Percentiles rank a stretch among this genome's conserved stretches.
Conservation (phyloP, 208 protist genomes). For the Trypanosoma rangeli region DNA sequence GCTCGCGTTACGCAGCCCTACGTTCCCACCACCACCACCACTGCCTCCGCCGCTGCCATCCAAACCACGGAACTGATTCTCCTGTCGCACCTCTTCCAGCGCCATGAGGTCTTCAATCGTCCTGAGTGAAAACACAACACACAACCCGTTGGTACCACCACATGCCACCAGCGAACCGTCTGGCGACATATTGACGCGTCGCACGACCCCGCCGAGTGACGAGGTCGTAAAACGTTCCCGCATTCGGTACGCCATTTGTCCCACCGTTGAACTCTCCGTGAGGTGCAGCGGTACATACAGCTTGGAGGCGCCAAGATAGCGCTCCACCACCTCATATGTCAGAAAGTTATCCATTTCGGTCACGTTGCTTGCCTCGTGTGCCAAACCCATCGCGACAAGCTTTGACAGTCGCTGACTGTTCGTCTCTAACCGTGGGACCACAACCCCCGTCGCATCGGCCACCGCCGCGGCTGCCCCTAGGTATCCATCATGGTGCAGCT, state of each 20-base stretch:
- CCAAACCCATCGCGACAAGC: slow-evolving; percentile 52
- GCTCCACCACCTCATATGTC: slow-evolving; percentile 65
- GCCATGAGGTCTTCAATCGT: slow-evolving; percentile 70
- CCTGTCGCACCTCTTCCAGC: slow-evolving; percentile 59
- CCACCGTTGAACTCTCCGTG: slow-evolving; percentile 49
- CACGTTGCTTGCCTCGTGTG: slow-evolving; percentile 41
- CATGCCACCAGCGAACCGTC: slow-evolving; percentile 69
- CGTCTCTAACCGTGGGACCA: slow-evolving; percentile 49
- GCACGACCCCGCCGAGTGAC: slow-evolving; percentile 64
- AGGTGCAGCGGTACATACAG: slow-evolving; percentile 71
- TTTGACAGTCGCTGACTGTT: slow-evolving; percentile 44
- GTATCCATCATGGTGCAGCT: slow-evolving; percentile 84
- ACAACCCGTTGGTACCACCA: slow-evolving; percentile 68
- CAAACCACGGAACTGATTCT: slow-evolving; percentile 45
- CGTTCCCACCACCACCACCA: slow-evolving; percentile 12
- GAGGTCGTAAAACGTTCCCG: slow-evolving; percentile 66
- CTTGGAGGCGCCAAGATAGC: slow-evolving; percentile 68
- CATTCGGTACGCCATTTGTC: slow-evolving; percentile 55
- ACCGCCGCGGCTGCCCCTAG: slow-evolving; percentile 68
- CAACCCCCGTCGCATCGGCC: slow-evolving; percentile 67
- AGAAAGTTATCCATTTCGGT: slow-evolving; percentile 39
- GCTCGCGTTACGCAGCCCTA: slow-evolving; percentile 42
- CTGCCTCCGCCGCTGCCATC: slow-evolving; percentile 35
- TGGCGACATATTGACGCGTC: slow-evolving; percentile 64
- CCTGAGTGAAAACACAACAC: slow-evolving; percentile 62